Evolutionary conservation across 371 early-diverging fungal species (phyloP), one percentile per base, ranked within the genome.

Genomic region (Mortierella sp.): DNA sequence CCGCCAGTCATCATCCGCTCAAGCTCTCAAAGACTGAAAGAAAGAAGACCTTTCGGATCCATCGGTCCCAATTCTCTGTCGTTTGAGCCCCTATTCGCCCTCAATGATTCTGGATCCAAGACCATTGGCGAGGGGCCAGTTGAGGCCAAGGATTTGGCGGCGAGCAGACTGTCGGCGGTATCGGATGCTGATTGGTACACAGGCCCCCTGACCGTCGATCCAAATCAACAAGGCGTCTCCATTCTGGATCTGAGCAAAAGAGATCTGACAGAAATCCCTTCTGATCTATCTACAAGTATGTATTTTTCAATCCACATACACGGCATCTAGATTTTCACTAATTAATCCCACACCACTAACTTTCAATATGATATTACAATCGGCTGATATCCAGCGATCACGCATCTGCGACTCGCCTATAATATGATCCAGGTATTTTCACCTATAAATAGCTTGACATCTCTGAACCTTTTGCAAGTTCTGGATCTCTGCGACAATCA

Each of bases 401-500:
- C 73, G 1, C 79, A 78, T 40, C 19, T 78, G 45, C 79, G 79
- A 12, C 57, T 78, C 6, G 70, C 79, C 84, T 92, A 94, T 87
- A 86, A 89, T 71, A 83, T 90, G 37, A 77, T 86, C 56, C 77
- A 78, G 31, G 47, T 93, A 19, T 85, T 93, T 0, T 65, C 85
- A 8, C 88, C 89, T 2, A 87, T 93, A 29, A 32, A 85, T 22
- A 71, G 85, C 35, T 80, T 94, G 57, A 69, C 77, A 70, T 40
- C 51, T 19, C 49, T 78, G 23, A 55, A 65, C 47, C 70, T 83
- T 42, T 84, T 95, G 64, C 86, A 85, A 35, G 81, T 87, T 17
- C 79, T 93, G 12, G 93, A 95, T 76, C 75, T 91, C 0, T 92
- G 93, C 26, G 92, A 93, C 37, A 97, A 97, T 79, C 81, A 89